Percentiles rank a stretch among this genome's conserved stretches.
Evolutionary conservation across 192 early-diverging fungal genomes (phyloP).

Genomic region (Mortierella claussenii): DNA sequence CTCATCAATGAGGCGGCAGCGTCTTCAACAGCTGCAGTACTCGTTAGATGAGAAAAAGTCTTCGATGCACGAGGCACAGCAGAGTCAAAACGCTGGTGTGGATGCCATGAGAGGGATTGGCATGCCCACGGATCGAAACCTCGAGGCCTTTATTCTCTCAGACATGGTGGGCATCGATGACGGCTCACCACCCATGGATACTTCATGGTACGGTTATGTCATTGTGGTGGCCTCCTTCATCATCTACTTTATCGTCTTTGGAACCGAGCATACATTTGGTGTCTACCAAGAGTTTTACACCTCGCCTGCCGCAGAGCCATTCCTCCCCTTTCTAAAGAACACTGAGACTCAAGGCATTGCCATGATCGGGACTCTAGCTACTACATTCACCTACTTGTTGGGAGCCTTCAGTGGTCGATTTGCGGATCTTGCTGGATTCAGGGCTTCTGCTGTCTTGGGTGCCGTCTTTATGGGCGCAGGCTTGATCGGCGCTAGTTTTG

Average conservation of each 20-base stretch:
- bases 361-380: conserved; percentile 50
- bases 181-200: conserved; percentile 44
- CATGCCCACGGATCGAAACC: conserved; percentile 1
- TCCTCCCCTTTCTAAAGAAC: conserved; percentile 11
- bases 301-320: conserved; percentile 36
- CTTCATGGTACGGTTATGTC: conserved; percentile 47
- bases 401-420: conserved; percentile 46
- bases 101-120: background rate
- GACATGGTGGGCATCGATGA: conserved; percentile 21
- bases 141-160: conserved; percentile 15
- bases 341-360: conserved; percentile 19
- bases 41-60: conserved; percentile 9
- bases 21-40: conserved; percentile 17
- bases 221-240: conserved; percentile 33
- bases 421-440: conserved; percentile 32
- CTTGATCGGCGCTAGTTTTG: conserved; percentile 48
- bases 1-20: conserved; percentile 13
- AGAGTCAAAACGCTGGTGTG: conserved; percentile 4
- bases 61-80: background rate
- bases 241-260: conserved; percentile 50
- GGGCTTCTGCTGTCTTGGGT: conserved; percentile 29
- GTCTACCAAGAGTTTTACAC: conserved; percentile 48
- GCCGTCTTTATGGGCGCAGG: conserved; percentile 46
- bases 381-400: conserved; percentile 42
- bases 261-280: conserved; percentile 49